Evolutionary conservation across 2,329 filamentous ascomycete genomes (phyloP).

Genomic region (Trichoderma sp.): DNA sequence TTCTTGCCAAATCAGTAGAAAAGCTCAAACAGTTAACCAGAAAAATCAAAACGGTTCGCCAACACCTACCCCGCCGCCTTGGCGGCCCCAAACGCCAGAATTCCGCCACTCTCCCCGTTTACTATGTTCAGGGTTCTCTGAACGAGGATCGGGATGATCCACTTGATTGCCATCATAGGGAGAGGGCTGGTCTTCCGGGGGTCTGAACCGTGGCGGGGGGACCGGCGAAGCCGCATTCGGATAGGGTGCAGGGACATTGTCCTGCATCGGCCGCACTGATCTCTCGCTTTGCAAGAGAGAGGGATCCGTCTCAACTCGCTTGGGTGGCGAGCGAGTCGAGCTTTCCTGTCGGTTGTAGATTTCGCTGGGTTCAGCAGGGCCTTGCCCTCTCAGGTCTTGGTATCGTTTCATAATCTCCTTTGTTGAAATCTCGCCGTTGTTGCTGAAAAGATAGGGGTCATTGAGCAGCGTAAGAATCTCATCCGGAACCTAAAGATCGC

Average conservation of each 20-base stretch:
- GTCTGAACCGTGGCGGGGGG: conserved; percentile 55
- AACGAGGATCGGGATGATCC: conserved; percentile 47
- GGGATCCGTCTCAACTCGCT: conserved; percentile 83
- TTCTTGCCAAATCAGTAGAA: conserved; percentile 23
- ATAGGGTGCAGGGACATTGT: conserved; percentile 48
- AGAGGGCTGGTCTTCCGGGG: conserved; percentile 49
- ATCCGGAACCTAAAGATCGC: conserved; percentile 74
- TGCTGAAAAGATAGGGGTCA: conserved; percentile 80
- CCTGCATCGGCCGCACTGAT: conserved; percentile 76
- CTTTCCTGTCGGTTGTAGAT: conserved; percentile 60
- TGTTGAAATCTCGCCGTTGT: conserved; percentile 83
- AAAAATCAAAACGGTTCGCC: conserved; percentile 46
- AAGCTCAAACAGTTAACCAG: conserved; percentile 6
- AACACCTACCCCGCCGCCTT: conserved; percentile 52
- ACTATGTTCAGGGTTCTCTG: conserved; percentile 44
- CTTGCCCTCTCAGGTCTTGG: conserved; percentile 68
- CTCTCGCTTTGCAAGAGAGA: conserved; percentile 81
- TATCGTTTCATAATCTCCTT: conserved; percentile 97
- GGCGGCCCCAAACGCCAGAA: conserved; percentile 53
- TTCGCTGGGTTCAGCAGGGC: conserved; percentile 62
- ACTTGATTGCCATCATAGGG: conserved; percentile 48
- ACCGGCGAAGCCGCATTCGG: conserved; percentile 46
- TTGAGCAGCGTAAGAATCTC: conserved; percentile 84
- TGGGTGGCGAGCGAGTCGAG: conserved; percentile 55
- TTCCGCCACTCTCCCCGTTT: conserved; percentile 60